phyloP scores from a whole-genome alignment of 768 basidiomycete genomes.

The Suillus decipiens region DNA sequence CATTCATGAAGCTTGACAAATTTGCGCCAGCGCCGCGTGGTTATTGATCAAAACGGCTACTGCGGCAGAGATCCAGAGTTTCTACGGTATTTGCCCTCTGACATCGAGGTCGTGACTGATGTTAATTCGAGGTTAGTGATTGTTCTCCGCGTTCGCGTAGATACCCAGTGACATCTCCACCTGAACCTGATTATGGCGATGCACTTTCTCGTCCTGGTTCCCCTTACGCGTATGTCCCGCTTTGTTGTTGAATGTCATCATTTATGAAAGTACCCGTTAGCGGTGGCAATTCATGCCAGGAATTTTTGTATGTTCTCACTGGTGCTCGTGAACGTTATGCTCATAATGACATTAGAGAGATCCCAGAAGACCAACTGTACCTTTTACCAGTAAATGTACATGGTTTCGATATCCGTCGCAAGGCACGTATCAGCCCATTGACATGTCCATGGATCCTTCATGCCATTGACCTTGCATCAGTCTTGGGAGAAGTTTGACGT shows the following conservation, averaged over 20 bases:
- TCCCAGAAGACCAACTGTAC: slow-evolving; percentile 55
- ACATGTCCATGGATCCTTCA: neutral
- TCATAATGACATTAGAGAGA: slow-evolving; percentile 27
- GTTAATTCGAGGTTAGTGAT: neutral
- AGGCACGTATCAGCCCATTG: slow-evolving; percentile 23
- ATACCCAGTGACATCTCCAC: neutral
- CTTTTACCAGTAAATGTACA: slow-evolving; percentile 58
- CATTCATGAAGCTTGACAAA: too few relatives aligned
- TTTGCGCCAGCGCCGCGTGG: too few relatives aligned
- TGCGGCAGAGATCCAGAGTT: too few relatives aligned
- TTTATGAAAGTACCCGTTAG: neutral
- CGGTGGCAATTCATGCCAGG: neutral
- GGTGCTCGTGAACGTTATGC: slow-evolving; percentile 2
- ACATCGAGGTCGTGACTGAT: neutral
- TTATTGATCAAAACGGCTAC: too few relatives aligned
- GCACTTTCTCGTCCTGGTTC: neutral
- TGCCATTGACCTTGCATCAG: slow-evolving; percentile 1
- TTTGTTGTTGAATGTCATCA: too few relatives aligned
- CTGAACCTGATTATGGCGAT: neutral
- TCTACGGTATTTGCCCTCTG: neutral
- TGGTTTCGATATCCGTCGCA: slow-evolving; percentile 63
- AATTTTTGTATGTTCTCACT: neutral
- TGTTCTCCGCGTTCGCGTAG: too few relatives aligned
- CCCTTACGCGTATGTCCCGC: neutral
- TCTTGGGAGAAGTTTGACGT: slow-evolving; percentile 60